Evolutionary conservation across 257 asterid genomes (phyloP).

Genomic region (Nicotiana sylvestris): DNA sequence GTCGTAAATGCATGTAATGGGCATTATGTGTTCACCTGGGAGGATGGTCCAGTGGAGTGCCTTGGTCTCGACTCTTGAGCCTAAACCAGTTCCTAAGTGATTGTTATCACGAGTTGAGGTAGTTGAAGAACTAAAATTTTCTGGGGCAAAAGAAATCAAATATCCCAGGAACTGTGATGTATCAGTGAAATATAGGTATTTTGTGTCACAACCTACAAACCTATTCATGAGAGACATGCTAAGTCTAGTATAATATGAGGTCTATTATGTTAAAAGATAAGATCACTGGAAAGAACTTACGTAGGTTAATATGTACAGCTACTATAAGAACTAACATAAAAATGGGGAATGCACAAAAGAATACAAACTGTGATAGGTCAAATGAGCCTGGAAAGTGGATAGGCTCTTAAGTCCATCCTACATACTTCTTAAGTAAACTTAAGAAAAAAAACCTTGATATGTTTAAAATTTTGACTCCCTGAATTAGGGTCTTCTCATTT

Average conservation of each 20-base stretch:
- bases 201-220: not conserved
- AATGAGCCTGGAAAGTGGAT: not conserved
- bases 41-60: not conserved
- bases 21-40: not conserved
- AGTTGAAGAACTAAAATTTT: not conserved
- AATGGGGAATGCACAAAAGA: not conserved
- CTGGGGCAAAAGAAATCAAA: not conserved
- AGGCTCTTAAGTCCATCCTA: not conserved
- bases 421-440: not conserved
- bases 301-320: not conserved
- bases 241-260: not conserved
- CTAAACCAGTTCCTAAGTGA: not conserved
- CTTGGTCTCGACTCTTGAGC: not conserved
- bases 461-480: not conserved
- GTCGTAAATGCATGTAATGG: not conserved
- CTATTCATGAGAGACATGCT: not conserved
- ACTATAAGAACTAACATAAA: not conserved
- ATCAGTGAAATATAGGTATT: not conserved
- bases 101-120: not conserved
- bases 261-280: not conserved
- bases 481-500: not conserved
- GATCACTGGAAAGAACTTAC: not conserved
- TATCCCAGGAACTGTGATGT: conserved; percentile 1
- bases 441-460: not conserved
- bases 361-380: not conserved